Evolutionary conservation across 1,284 basidiomycete genomes (phyloP).

Genomic region (Boletus smithii): DNA sequence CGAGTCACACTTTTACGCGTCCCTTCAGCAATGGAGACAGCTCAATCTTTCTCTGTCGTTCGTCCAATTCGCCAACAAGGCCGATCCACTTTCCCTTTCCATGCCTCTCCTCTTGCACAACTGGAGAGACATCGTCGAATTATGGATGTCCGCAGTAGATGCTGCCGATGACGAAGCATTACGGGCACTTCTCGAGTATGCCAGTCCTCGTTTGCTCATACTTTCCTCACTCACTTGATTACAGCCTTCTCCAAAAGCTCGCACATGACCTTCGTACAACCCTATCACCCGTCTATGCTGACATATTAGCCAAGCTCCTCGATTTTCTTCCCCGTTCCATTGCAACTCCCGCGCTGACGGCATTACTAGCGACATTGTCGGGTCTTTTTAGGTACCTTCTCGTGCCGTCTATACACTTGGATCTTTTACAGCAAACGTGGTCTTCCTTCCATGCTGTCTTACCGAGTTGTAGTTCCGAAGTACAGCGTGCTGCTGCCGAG

Average conservation of each 20-base stretch:
- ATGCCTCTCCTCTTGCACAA: constrained; percentile 82
- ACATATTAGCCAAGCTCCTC: constrained; percentile 53
- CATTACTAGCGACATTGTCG: constrained; percentile 62
- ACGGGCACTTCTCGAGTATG: constrained; percentile 68
- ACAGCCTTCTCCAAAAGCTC: constrained; percentile 71
- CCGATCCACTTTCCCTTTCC: constrained; percentile 63
- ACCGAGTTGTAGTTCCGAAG: constrained; percentile 59
- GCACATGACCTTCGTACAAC: constrained; percentile 73
- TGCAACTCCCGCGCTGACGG: constrained; percentile 56
- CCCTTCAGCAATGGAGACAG: constrained; percentile 70
- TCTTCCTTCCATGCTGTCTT: constrained; percentile 44
- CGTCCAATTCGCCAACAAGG: constrained; percentile 62
- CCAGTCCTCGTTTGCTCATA: constrained; percentile 11
- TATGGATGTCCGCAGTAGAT: constrained; percentile 59
- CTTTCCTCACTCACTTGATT: constrained; percentile 15
- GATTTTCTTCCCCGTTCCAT: constrained; percentile 57
- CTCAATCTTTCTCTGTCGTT: constrained; percentile 80
- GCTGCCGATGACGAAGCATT: constrained; percentile 66
- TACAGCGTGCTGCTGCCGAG: constrained; percentile 70
- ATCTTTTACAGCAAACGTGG: constrained; percentile 60
- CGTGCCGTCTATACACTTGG: constrained; percentile 50
- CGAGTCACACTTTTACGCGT: constrained; percentile 68
- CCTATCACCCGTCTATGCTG: constrained; percentile 54
- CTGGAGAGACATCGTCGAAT: constrained; percentile 60
- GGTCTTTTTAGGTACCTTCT: constrained; percentile 68